Base-by-base conservation (phyloP, 2,329 filamentous ascomycete genomes). In the Daldinia eschscholtzii region DNA sequence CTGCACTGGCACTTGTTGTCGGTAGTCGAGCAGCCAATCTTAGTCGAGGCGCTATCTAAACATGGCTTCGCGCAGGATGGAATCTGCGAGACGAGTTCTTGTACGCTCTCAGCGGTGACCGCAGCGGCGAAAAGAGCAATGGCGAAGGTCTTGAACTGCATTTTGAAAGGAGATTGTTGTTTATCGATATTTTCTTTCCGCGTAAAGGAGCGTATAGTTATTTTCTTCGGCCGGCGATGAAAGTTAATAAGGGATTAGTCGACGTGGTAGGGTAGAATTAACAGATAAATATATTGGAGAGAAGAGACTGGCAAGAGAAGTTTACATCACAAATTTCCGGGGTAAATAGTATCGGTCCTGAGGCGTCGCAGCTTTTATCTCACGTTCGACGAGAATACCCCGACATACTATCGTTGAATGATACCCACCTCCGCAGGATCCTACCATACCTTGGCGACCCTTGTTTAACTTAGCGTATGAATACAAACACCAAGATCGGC, bases 1-100 rank as follows among this genome's bases (percentile, higher is more conserved):
- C 53, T 50, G 74, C 83, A 84, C 64, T 80, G 79, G 76, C 83
- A 84, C 13, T 60, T 69, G 48, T 78, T 71, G 72, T 84, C 80
- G 61, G 67, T 66, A 57, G 76, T 26, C 2, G 52, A 63, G 76
- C 82, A 84, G 65, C 78, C 77, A 41, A 80, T 74, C 48, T 72
- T 42, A 18, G 69, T 70, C 20, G 79, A 76, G 10, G 75, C 79
- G 6, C 72, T 59, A 41, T 75, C 70, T 64, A 84, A 75, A 70
- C 83, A 84, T 3, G 70, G 53, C 69, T 78, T 70, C 12, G 82
- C 79, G 73, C 83, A 84, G 5, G 71, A 44, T 20, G 82, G 83
- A 10, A 84, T 78, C 60, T 76, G 55, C 10, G 68, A 42, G 63
- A 77, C 65, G 55, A 80, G 68, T 10, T 78, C 63, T 64, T 72